phyloP scores from a whole-genome alignment of 176 grass and related monocot genomes.

The Oryza brachyantha region DNA sequence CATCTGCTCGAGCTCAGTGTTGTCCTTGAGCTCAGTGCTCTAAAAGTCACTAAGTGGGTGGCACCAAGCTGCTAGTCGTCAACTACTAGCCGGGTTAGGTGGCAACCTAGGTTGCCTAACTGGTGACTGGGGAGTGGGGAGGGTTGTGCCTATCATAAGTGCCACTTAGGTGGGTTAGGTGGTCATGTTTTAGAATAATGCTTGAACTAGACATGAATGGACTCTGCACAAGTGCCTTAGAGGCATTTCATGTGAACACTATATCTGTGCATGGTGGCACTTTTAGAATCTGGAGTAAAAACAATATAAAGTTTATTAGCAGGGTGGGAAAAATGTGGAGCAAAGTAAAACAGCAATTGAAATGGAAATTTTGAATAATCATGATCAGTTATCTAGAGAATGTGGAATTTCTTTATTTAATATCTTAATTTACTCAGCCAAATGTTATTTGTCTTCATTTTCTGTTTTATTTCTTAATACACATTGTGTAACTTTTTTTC shows the following conservation, averaged over 20 bases:
- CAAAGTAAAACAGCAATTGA: conserved; percentile 4
- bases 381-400: neutral
- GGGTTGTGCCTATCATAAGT: too few relatives aligned
- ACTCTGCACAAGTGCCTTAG: neutral
- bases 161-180: too few relatives aligned
- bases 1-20: neutral
- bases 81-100: too few relatives aligned
- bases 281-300: neutral
- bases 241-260: neutral
- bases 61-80: too few relatives aligned
- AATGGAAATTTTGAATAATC: neutral
- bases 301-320: neutral
- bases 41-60: too few relatives aligned
- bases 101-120: too few relatives aligned
- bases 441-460: neutral
- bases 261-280: neutral
- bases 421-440: neutral
- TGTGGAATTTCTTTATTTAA: neutral
- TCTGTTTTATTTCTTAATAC: neutral
- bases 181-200: neutral
- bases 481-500: neutral
- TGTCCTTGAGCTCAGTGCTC: neutral
- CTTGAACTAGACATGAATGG: neutral
- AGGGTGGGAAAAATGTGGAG: neutral
- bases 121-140: too few relatives aligned